These are phyloP conservation scores for Lepidium didymum DNA, from an alignment of 345 rosid genomes.

Conservation along the genomic window DNA sequence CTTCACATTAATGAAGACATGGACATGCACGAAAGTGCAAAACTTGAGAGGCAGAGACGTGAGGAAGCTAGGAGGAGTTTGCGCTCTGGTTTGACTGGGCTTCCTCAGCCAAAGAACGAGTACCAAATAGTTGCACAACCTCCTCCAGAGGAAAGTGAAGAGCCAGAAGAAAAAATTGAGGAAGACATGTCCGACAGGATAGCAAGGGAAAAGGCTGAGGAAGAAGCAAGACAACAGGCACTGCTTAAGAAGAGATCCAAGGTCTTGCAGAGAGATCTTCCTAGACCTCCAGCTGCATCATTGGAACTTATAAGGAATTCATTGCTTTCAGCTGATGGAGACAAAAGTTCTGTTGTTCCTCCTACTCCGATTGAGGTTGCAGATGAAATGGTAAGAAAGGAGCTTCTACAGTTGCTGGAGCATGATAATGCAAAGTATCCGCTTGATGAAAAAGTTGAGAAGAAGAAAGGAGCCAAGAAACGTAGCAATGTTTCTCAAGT, in stretches of 20 bases:
- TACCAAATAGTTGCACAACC: constrained; percentile 85
- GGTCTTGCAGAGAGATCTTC: constrained; percentile 96
- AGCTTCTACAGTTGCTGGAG: constrained; percentile 69
- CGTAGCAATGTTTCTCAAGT: constrained; percentile 44
- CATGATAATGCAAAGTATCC: constrained; percentile 99
- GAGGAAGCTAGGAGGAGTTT: constrained; percentile 75
- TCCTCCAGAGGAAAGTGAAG: constrained; percentile 75
- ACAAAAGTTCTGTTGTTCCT: constrained; percentile 89
- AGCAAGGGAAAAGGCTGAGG: constrained; percentile 87
- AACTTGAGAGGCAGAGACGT: constrained; percentile 70
- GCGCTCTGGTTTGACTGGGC: constrained; percentile 62
- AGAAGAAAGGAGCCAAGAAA: constrained; percentile 69
- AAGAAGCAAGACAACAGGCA: constrained; percentile 82
- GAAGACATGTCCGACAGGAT: constrained; percentile 98
- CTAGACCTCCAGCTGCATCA: constrained; percentile 90
- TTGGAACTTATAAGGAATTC: constrained; percentile 79
- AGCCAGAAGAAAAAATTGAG: constrained; percentile 87
- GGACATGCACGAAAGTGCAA: constrained; percentile 70
- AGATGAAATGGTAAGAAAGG: constrained; percentile 80
- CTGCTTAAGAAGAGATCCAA: constrained; percentile 91
- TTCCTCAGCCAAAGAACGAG: constrained; percentile 95
- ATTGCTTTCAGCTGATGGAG: constrained; percentile 71
- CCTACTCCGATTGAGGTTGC: constrained; percentile 84
- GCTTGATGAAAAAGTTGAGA: constrained; percentile 77
- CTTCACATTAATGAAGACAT: constrained; percentile 91